Evolutionary conservation across 352 stramenopile species (phyloP).

Genomic region (Sclerospora graminicola): DNA sequence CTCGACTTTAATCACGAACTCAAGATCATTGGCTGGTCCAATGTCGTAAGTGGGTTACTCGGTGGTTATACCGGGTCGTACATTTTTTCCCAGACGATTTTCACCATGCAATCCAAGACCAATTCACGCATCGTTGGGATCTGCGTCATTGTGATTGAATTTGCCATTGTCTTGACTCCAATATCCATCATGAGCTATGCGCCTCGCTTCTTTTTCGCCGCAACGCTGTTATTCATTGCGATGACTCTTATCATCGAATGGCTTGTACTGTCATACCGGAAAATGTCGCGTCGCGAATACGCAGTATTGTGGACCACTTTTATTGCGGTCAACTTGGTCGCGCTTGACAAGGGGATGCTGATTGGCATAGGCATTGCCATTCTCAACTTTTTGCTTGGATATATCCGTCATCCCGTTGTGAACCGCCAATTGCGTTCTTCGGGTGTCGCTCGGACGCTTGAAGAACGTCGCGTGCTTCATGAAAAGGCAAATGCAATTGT

Average conservation of each 20-base stretch:
- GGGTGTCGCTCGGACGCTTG: constrained; percentile 57
- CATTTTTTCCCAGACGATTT: constrained; percentile 99
- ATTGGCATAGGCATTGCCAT: constrained; percentile 85
- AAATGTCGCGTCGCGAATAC: constrained; percentile 87
- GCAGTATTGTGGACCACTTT: constrained; percentile 90
- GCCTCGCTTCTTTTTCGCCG: constrained; percentile 96
- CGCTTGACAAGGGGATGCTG: constrained; percentile 95
- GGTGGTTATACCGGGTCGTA: constrained; percentile 98
- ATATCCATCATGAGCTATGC: constrained; percentile 92
- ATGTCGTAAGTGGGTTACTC: constrained; percentile 91
- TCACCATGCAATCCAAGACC: constrained; percentile 90
- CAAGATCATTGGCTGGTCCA: constrained; percentile 91
- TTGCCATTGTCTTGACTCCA: constrained; percentile 84
- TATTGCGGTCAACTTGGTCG: constrained; percentile 88
- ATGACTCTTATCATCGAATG: constrained; percentile 96
- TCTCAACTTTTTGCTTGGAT: constrained; percentile 77
- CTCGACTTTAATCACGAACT: constrained; percentile 95
- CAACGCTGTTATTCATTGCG: constrained; percentile 94
- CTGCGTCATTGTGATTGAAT: constrained; percentile 83
- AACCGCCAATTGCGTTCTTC: constrained; percentile 45
- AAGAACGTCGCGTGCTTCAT: constrained; percentile 41
- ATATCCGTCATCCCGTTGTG: constrained; percentile 65
- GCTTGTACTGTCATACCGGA: constrained; percentile 85
- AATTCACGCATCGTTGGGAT: constrained; percentile 87
- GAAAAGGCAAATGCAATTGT: constrained; percentile 69